Evolutionary conservation across 345 rosid genomes (phyloP).

Genomic region (Eutrema heterophyllum): DNA sequence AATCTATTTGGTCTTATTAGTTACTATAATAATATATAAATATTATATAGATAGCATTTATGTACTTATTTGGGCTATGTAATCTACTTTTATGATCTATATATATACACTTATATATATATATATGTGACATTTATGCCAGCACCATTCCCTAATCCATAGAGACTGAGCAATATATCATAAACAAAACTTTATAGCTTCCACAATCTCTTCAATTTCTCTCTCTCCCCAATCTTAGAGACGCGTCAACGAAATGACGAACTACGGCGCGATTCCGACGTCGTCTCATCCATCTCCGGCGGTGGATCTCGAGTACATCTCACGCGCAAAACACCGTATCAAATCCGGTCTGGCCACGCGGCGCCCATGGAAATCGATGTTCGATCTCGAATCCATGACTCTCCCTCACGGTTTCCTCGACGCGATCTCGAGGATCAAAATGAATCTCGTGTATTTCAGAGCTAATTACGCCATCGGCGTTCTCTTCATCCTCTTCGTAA

Average conservation of each 20-base stretch:
- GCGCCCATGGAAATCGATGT: constrained; percentile 68
- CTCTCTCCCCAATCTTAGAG: background rate
- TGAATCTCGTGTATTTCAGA: constrained; percentile 53
- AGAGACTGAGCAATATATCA: background rate
- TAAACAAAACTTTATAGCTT: background rate
- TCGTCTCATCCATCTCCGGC: constrained; percentile 43
- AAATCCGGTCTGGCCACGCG: constrained; percentile 55
- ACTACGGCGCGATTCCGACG: constrained; percentile 81
- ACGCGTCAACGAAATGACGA: constrained; percentile 45
- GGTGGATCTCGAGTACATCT: constrained; percentile 47
- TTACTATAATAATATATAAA: too few species aligned
- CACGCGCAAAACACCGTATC: constrained; percentile 60
- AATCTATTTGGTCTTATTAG: too few species aligned
- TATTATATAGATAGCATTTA: too few species aligned
- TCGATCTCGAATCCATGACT: constrained; percentile 38
- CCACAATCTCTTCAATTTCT: too few species aligned
- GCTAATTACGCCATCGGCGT: constrained; percentile 60
- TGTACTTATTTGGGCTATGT: too few species aligned
- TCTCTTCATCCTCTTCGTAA: constrained; percentile 55
- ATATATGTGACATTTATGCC: too few species aligned
- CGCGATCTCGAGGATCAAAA: constrained; percentile 39
- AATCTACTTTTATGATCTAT: too few species aligned
- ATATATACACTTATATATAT: too few species aligned
- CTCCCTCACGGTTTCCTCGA: constrained; percentile 41
- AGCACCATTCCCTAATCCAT: background rate